Percentiles rank a stretch among this genome's conserved stretches.
Evolutionary conservation across 179 eudicot species (phyloP).

Genomic region (Silene noctiflora): DNA sequence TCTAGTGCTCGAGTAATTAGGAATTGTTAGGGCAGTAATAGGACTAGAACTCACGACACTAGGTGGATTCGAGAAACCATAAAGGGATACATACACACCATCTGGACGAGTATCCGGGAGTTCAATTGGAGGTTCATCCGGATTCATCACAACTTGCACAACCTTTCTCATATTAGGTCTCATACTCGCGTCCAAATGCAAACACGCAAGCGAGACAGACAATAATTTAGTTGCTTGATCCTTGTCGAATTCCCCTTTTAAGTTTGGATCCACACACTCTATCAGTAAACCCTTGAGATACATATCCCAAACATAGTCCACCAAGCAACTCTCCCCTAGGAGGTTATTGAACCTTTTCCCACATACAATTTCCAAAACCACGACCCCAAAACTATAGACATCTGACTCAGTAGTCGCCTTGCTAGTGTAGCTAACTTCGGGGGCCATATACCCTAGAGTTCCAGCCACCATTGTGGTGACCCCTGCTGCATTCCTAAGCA

Average conservation of each 20-base stretch:
- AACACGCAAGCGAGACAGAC: slow-evolving; percentile 50
- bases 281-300: slow-evolving; percentile 35
- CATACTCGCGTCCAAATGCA: slow-evolving; percentile 45
- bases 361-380: slow-evolving; percentile 63
- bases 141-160: slow-evolving; percentile 49
- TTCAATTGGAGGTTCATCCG: slow-evolving; percentile 48
- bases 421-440: slow-evolving; percentile 64
- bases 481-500: slow-evolving; percentile 41
- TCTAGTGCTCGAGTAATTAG: slow-evolving; percentile 12
- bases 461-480: slow-evolving; percentile 73
- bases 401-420: slow-evolving; percentile 60
- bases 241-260: slow-evolving; percentile 33
- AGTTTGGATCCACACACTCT: slow-evolving; percentile 44
- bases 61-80: slow-evolving; percentile 33
- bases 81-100: slow-evolving; percentile 33
- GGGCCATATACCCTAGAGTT: slow-evolving; percentile 71
- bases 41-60: slow-evolving; percentile 22
- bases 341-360: slow-evolving; percentile 55
- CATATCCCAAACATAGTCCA: slow-evolving; percentile 54
- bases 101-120: slow-evolving; percentile 38
- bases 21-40: slow-evolving; percentile 3
- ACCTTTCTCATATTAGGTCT: slow-evolving; percentile 70
- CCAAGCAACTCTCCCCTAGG: slow-evolving; percentile 54
- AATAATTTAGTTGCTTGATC: slow-evolving; percentile 44
- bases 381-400: slow-evolving; percentile 70